phyloP scores from a whole-genome alignment of 2,329 filamentous ascomycete species.

The Xylaria polymorpha region DNA sequence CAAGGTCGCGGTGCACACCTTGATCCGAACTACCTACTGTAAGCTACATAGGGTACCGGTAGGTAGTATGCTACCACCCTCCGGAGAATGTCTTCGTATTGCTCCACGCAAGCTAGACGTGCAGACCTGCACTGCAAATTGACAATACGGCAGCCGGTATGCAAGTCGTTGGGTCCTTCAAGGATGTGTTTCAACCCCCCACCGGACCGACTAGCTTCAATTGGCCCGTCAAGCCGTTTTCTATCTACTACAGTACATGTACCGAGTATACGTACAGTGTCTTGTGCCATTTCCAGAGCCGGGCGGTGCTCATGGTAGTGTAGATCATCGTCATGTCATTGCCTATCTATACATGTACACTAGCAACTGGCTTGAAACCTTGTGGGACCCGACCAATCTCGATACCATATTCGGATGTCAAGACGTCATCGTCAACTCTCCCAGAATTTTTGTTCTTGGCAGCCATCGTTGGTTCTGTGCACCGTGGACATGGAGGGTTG shows the following conservation, averaged over 20 bases:
- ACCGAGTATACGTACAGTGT: too few relatives aligned
- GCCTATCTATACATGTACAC: constrained; percentile 23
- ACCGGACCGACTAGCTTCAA: neutral
- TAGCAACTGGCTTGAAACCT: constrained; percentile 13
- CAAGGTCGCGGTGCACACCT: constrained; percentile 15
- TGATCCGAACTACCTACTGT: constrained; percentile 13
- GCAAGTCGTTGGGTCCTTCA: neutral
- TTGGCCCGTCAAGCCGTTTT: constrained; percentile 24
- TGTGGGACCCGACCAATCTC: constrained; percentile 23
- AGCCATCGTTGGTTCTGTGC: constrained; percentile 11
- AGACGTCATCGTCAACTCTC: constrained; percentile 35
- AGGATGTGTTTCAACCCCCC: constrained; percentile 24
- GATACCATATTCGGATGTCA: constrained; percentile 27
- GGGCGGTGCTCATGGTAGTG: neutral
- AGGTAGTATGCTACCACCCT: constrained; percentile 17
- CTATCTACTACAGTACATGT: neutral
- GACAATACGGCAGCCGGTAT: neutral
- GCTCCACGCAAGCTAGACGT: constrained; percentile 18
- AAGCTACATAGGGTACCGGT: too few relatives aligned
- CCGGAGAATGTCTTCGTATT: constrained; percentile 29
- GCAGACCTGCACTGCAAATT: neutral
- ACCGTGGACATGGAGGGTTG: neutral
- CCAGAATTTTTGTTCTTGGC: constrained; percentile 22
- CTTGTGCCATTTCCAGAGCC: neutral
- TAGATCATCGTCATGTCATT: constrained; percentile 30